Percentiles rank a stretch among this genome's conserved stretches.
Conservation (phyloP, 352 stramenopile genomes). For the Elongisporangium anandrum region DNA sequence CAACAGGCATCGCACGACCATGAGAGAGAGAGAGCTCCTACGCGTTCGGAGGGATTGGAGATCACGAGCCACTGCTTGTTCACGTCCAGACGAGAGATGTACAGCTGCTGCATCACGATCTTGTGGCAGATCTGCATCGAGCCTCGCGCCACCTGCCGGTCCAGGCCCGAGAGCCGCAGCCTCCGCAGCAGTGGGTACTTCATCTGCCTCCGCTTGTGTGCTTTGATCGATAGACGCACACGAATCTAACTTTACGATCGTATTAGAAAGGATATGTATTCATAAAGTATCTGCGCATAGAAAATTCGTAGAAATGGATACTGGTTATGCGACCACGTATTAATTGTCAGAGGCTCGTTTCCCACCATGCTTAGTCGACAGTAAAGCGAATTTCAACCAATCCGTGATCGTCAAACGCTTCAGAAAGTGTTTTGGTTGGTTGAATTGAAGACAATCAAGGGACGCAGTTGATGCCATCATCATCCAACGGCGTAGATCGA, state of each 20-base stretch:
- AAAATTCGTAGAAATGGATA: background rate
- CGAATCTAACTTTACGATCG: background rate
- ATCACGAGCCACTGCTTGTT: constrained; percentile 81
- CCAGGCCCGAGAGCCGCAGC: constrained; percentile 51
- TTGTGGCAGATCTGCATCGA: constrained; percentile 85
- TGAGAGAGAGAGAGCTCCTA: constrained; percentile 1
- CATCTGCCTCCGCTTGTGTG: constrained; percentile 22
- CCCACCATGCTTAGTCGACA: background rate
- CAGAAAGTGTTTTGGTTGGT: constrained; percentile 1
- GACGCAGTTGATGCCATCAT: constrained; percentile 1
- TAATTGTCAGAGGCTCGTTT: background rate
- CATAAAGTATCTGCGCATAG: background rate
- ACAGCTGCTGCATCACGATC: constrained; percentile 84
- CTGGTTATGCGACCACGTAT: background rate
- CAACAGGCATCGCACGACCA: background rate
- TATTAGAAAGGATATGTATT: background rate
- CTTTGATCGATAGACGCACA: background rate
- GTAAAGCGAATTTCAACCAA: background rate
- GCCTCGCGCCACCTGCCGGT: constrained; percentile 63
- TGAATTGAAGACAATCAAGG: background rate
- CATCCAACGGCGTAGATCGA: constrained; percentile 20
- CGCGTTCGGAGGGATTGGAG: constrained; percentile 69
- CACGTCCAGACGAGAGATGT: constrained; percentile 67
- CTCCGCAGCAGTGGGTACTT: constrained; percentile 58
- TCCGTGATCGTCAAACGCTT: background rate